Percentiles rank a stretch among this genome's conserved stretches.
phyloP scores from a whole-genome alignment of 768 basidiomycete species.

The Suillus fuscotomentosus region DNA sequence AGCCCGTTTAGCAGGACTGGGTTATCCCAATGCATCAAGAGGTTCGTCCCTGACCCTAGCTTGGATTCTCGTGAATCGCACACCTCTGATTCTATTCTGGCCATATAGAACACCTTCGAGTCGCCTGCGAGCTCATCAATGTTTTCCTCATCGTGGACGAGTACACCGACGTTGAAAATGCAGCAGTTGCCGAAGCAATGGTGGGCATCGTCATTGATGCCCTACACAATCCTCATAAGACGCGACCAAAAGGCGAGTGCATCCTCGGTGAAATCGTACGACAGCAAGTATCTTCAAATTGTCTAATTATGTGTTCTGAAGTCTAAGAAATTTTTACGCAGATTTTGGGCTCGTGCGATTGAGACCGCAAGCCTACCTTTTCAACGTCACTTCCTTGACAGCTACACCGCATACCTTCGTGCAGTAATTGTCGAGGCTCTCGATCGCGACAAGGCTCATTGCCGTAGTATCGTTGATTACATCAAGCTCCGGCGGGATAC shows the following conservation, averaged over 20 bases:
- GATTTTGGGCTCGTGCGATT: conserved; percentile 9
- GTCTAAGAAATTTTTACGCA: not conserved
- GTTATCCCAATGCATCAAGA: conserved; percentile 5
- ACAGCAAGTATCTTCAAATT: conserved; percentile 7
- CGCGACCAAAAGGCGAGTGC: conserved; percentile 11
- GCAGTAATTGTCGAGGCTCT: conserved; percentile 4
- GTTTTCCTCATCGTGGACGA: conserved; percentile 33
- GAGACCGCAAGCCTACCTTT: not conserved
- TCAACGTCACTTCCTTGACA: conserved; percentile 9
- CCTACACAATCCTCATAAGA: conserved; percentile 6
- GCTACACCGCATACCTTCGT: conserved; percentile 4
- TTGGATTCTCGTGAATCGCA: not conserved
- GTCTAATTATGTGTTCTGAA: not conserved
- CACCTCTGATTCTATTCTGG: not conserved
- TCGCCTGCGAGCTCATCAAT: conserved; percentile 32
- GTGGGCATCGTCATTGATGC: conserved; percentile 11
- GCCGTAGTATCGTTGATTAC: conserved; percentile 30
- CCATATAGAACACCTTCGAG: conserved; percentile 20
- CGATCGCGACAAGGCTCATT: conserved; percentile 6
- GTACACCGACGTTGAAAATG: conserved; percentile 24
- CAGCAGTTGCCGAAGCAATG: not conserved
- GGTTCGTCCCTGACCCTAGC: not conserved
- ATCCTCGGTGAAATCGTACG: conserved; percentile 11
- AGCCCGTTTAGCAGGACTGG: conserved; percentile 9
- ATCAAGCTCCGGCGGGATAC: conserved; percentile 32